Base-by-base conservation (phyloP, 805 yeast genomes). In the Teunomyces tritomae region DNA sequence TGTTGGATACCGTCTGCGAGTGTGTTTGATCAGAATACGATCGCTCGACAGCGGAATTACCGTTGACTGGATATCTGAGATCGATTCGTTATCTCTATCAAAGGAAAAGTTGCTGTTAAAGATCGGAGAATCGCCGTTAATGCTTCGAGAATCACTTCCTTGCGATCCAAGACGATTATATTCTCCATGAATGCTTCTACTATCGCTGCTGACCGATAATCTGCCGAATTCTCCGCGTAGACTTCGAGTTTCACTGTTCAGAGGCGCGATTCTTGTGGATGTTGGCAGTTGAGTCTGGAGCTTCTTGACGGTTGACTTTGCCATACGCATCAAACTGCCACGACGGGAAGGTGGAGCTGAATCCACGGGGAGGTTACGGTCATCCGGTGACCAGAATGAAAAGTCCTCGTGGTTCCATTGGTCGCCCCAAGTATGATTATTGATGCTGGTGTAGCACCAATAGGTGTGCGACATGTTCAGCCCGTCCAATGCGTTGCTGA, bases 351-450 rank as follows among this genome's bases (percentile, higher is more conserved):
- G 20, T 1, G 46, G 13, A 20, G 43, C 47, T 11, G 46, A 28
- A 3, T 45, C 44, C 8, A 10, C 45, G 14, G 45, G 43, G 9
- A 13, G 9, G 39, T 67, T 65, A 35, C 73, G 53, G 54, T 85
- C 89, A 51, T 85, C 90, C 3, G 73, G 66, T 1, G 94, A 85
- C 86, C 85, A 92, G 48, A 92, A 79, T 0, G 97, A 87, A 62
- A 92, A 84, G 65, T 92, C 98, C 61, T 92, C 99, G 55, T 89
- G 83, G 58, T 92, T 92, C 96, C 97, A 92, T 24, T 77, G 63
- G 65, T 92, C 99, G 0, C 99, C 99, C 84, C 87, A 83, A 59
- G 79, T 69, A 66, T 94, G 96, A 29, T 81, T 70, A 61, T 91
- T 92, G 36, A 73, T 68, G 5, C 84, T 72, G 30, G 87, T 78